Evolutionary conservation across 345 rosid genomes (phyloP), one percentile per base, ranked within the genome.

Genomic region (Gynandropsis gynandra): DNA sequence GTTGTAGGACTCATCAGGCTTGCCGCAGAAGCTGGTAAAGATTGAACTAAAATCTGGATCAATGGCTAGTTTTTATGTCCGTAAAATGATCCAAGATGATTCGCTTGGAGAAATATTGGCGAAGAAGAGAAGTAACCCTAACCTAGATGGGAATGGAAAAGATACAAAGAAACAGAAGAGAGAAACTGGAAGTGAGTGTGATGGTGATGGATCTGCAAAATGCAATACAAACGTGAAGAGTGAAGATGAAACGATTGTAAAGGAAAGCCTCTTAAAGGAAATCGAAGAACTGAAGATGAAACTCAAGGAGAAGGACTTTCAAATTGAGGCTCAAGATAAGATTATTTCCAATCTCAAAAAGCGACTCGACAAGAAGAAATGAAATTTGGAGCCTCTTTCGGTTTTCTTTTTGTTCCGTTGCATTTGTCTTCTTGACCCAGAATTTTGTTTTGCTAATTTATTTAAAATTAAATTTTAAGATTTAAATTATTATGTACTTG

Each of bases 1-100:
- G 10, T 49, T 50, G 6, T 44, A 88, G 97, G 97, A 88, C 64
- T 65, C 72, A 10, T 61, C 29, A 32, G 95, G 97, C 3, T 65
- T 69, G 47, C 72, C 68, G 1, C 83, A 85, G 58, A 89, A 89
- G 57, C 73, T 69, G 16, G 56, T 78, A 4, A 16, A 46, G 14
- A 57, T 80, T 44, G 42, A 54, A 48, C 65, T 58, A 33, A 63
- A 52, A 12, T 47, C 62, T 0, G 89, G 81, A 19, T 34, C 19
- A 34, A 21, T 37, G 27, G 78, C 69, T 54, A 49, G 64, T 18
- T 4, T 85, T 4, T 77, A 55, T 48, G 73, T 80, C 44, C 85
- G 93, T 24, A 69, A 82, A 58, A 74, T 76, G 80, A 54, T 16
- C 21, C 16, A 16, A 16, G 74, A 69, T 36, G 56, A 57, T 62